A percentile compares a stretch with the other conserved stretches of the same genome.
phyloP scores from a whole-genome alignment of 495 filamentous ascomycete genomes.

The Neurospora discreta region DNA sequence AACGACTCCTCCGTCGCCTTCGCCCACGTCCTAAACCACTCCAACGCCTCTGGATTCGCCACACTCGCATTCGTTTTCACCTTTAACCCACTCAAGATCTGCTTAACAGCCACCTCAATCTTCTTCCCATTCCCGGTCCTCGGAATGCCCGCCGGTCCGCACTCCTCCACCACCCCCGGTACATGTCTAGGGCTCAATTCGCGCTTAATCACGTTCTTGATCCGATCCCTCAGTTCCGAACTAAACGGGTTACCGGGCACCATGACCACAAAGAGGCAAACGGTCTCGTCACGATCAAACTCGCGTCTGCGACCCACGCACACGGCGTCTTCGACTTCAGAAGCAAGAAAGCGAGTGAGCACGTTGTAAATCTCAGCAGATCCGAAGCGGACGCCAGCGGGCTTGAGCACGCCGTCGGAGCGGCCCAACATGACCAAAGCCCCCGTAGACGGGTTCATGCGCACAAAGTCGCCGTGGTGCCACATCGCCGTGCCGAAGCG shows the following conservation, averaged over 20 bases:
- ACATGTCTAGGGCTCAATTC: conserved; percentile 82
- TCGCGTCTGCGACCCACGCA: conserved; percentile 70
- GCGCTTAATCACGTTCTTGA: conserved; percentile 53
- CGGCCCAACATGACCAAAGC: conserved; percentile 77
- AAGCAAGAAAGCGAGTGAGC: conserved; percentile 67
- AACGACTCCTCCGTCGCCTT: conserved; percentile 10
- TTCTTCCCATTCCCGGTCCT: conserved; percentile 91
- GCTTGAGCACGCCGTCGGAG: conserved; percentile 69
- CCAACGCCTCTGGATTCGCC: conserved; percentile 71
- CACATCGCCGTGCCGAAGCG: conserved; percentile 57
- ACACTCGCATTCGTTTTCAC: conserved; percentile 81
- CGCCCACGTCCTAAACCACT: conserved; percentile 74
- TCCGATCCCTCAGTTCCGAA: conserved; percentile 40
- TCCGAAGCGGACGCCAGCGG: conserved; percentile 67
- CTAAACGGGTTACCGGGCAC: conserved; percentile 38
- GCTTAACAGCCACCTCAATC: conserved; percentile 87
- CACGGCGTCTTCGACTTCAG: conserved; percentile 68
- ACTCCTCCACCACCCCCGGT: conserved; percentile 67
- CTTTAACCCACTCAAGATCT: conserved; percentile 78
- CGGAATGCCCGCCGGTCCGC: conserved; percentile 57
- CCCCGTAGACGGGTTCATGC: conserved; percentile 60
- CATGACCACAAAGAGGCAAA: conserved; percentile 79
- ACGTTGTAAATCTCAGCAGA: conserved; percentile 86
- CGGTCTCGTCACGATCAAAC: conserved; percentile 68
- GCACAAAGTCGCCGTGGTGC: conserved; percentile 93